Base-by-base conservation (phyloP, 2,329 filamentous ascomycete genomes). In the Anthostomella pinea region DNA sequence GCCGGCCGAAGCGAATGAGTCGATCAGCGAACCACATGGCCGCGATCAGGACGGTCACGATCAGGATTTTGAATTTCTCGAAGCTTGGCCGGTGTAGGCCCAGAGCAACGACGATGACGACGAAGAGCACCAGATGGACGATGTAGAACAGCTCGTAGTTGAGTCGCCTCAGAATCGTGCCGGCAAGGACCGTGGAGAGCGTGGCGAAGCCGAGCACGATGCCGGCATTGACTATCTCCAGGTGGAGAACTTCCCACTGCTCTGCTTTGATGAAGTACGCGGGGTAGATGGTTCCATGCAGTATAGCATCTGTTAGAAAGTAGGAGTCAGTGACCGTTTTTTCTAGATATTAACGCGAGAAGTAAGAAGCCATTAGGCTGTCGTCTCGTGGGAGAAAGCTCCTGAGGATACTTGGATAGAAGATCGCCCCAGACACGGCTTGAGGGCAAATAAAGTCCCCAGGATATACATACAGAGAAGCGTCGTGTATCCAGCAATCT, bases 91-190 rank as follows among this genome's bases (percentile, higher is more conserved):
- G 63, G 38, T 76, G 72, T 9, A 72, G 53, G 0, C 57, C 65
- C 5, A 69, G 48, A 6, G 64, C 59, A 11, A 69, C 46, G 9
- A 71, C 54, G 4, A 65, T 61, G 4, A 67, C 46, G 2, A 68
- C 43, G 30, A 67, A 71, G 10, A 68, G 62, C 2, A 51, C 22
- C 4, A 74, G 48, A 34, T 75, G 69, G 11, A 64, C 56, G 15
- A 68, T 45, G 30, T 69, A 72, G 47, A 74, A 75, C 2, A 65
- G 39, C 40, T 73, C 69, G 37, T 75, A 75, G 30, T 62, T 59
- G n/a, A 59, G 43, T 25, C 59, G 58, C 23, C 61, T 49, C 30
- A 67, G 30, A 28, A 58, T 32, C 41, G 60, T 34, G 8, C 59
- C 58, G 10, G 57, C 62, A 3, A 62, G 30, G 5, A 63, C 53